phyloP scores from a whole-genome alignment of 306 rosid species.

The Castanea crenata region DNA sequence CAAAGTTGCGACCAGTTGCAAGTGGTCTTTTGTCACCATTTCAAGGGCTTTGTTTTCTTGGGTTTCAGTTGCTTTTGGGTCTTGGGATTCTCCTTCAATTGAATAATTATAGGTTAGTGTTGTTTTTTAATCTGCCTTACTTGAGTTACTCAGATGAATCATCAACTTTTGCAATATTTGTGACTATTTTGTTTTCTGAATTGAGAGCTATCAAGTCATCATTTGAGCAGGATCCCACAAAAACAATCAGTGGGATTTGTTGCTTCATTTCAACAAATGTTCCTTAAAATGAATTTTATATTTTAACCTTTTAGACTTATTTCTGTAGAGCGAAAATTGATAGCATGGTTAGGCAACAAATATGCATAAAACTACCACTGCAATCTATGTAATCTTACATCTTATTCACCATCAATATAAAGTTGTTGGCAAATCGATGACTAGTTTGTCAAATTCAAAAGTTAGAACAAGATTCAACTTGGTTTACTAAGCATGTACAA shows the following conservation, averaged over 20 bases:
- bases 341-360: neutral
- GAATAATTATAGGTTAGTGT: constrained; percentile 73
- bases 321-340: neutral
- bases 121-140: constrained; percentile 3
- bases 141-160: neutral
- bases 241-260: neutral
- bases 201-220: neutral
- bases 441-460: no score
- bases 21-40: constrained; percentile 85
- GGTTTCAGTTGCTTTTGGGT: constrained; percentile 82
- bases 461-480: no score
- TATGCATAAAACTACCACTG: no score
- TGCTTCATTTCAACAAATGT: neutral
- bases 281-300: neutral
- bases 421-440: no score
- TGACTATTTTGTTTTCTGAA: no score
- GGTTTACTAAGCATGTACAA: no score
- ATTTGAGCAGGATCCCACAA: neutral
- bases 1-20: constrained; percentile 85
- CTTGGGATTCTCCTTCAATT: constrained; percentile 84
- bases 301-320: neutral
- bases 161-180: neutral
- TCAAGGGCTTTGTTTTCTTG: constrained; percentile 86
- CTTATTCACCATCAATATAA: no score
- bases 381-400: no score